Evolutionary conservation across 2,329 filamentous ascomycete species (phyloP).

Genomic region (Geosmithia morbida): DNA sequence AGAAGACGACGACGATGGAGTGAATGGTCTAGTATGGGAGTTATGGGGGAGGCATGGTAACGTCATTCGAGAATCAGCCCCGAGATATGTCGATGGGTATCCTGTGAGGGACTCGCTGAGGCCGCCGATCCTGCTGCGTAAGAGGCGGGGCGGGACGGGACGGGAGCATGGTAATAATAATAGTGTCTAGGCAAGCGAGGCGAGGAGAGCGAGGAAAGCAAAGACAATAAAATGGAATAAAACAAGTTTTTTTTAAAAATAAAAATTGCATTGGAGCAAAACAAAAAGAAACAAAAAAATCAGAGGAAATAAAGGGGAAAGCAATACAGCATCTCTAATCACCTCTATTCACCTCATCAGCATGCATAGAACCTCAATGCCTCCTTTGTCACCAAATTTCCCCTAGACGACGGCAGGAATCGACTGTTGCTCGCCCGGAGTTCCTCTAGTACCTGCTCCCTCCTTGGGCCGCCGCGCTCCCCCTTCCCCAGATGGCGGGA

Average conservation of each 20-base stretch:
- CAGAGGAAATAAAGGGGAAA: no score
- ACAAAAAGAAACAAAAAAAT: no score
- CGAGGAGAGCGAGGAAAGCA: no score
- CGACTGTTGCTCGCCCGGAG: constrained; percentile 11
- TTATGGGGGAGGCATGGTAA: no score
- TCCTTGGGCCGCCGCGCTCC: constrained; percentile 4
- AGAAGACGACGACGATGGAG: background rate
- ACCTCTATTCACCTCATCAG: no score
- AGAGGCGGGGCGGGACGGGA: no score
- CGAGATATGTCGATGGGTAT: constrained; percentile 13
- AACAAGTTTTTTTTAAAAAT: no score
- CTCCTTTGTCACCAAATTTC: background rate
- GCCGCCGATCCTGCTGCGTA: constrained; percentile 2
- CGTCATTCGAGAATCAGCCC: background rate
- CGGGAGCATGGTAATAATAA: no score
- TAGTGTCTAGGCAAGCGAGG: no score
- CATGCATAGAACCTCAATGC: background rate
- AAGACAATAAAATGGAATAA: no score
- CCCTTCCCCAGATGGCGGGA: constrained; percentile 7
- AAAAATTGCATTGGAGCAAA: no score
- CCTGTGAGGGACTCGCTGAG: constrained; percentile 7
- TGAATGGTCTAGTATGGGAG: background rate
- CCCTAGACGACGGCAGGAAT: background rate
- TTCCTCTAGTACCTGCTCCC: constrained; percentile 12
- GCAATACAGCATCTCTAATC: background rate